Base-by-base conservation (phyloP, 805 yeast genomes). In the Yarrowia yakushimensis region DNA sequence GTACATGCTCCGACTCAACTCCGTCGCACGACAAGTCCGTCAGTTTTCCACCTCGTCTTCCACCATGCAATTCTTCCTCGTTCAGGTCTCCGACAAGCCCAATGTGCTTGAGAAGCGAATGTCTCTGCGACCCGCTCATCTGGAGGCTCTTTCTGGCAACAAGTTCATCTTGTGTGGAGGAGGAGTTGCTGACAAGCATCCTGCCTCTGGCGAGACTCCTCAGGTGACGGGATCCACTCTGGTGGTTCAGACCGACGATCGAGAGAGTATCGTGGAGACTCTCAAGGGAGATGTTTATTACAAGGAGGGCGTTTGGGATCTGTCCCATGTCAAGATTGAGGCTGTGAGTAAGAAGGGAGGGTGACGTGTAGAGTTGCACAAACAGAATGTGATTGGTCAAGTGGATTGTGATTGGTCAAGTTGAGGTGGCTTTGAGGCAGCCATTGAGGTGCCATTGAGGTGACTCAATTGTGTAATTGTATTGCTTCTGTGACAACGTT, bases 221-320 rank as follows among this genome's bases (percentile, higher is more conserved):
- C 57, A 81, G 64, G 85, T 87, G 71, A 88, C 86, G 6, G 96
- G 96, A 6, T 85, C 90, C 42, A 77, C 84, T 23, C 78, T 83
- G 69, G 87, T 84, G 65, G 67, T 88, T 55, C 76, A 78, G 64
- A 93, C 93, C 34, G 84, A 84, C 60, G 76, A 84, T 54, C 83
- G 79, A 69, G 86, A 86, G 65, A 87, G 87, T 66, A 85, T 86
- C 11, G 65, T 86, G 46, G 88, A 84, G 42, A 75, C 86, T 63
- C 79, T 89, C 72, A 81, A 84, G 69, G 68, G 76, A 54, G 96
- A 89, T 70, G 72, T 84, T 34, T 89, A 85, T 72, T 81, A 81
- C 67, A 78, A 77, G 67, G 77, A 78, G 34, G 92, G 90, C 1
- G 80, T 89, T 64, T 89, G 96, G 96, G 96, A 89, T 71, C 70